Evolutionary conservation across 345 rosid species (phyloP).

Genomic region (Luvunga scandens): DNA sequence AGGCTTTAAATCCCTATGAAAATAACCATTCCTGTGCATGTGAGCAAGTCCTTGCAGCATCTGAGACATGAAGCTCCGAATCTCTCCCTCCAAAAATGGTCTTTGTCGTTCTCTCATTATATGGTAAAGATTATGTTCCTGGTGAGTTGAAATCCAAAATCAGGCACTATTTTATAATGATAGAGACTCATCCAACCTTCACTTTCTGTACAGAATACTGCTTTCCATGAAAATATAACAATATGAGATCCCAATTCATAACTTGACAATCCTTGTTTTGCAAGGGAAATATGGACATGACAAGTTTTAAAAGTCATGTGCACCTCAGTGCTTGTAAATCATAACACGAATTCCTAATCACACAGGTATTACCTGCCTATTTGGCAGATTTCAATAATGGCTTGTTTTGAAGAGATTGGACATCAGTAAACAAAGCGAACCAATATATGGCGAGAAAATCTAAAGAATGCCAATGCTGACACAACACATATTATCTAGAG

Average conservation of each 20-base stretch:
- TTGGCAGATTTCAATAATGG: not conserved
- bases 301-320: not conserved
- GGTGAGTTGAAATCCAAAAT: slow-evolving; percentile 12
- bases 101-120: slow-evolving; percentile 67
- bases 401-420: not conserved
- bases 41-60: slow-evolving; percentile 83
- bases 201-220: not conserved
- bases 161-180: slow-evolving; percentile 7
- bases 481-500: not conserved
- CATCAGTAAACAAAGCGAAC: not conserved
- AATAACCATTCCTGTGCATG: slow-evolving; percentile 86
- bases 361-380: not conserved
- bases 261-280: not conserved
- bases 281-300: not conserved
- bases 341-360: not conserved
- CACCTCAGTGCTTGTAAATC: not conserved
- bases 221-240: not conserved
- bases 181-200: slow-evolving; percentile 1
- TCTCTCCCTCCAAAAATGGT: slow-evolving; percentile 76
- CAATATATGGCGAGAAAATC: not conserved
- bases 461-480: not conserved
- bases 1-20: slow-evolving; percentile 91
- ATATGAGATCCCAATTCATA: not conserved
- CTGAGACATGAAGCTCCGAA: slow-evolving; percentile 71
- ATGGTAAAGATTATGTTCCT: slow-evolving; percentile 87